These are phyloP conservation scores for Geranium incanum DNA, from an alignment of 441 rosid species.

Conservation along the genomic window DNA sequence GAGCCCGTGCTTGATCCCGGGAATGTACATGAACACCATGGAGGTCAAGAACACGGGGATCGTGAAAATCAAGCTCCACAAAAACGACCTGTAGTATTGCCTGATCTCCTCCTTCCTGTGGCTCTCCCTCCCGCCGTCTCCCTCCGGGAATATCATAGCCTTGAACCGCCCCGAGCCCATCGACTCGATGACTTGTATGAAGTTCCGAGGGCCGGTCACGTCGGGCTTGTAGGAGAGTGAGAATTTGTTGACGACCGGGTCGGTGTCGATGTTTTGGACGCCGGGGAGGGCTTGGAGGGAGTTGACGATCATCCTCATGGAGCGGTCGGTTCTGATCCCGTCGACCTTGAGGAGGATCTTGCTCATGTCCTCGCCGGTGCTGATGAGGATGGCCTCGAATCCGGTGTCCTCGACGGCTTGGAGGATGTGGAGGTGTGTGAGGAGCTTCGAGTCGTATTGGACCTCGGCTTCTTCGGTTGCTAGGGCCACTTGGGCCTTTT, in stretches of 20 bases:
- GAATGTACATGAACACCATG: conserved; percentile 79
- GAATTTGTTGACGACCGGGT: conserved; percentile 15
- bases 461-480: conserved; percentile 87
- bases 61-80: conserved; percentile 81
- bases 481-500: conserved; percentile 66
- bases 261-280: conserved; percentile 40
- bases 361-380: conserved; percentile 58
- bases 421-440: conserved; percentile 32
- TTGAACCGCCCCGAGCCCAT: conserved; percentile 52
- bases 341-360: conserved; percentile 68
- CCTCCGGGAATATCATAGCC: conserved; percentile 49
- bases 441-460: conserved; percentile 48
- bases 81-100: conserved; percentile 50
- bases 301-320: conserved; percentile 40
- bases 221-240: conserved; percentile 53
- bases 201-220: conserved; percentile 69
- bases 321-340: conserved; percentile 40
- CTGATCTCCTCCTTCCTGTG: conserved; percentile 51
- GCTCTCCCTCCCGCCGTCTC: conserved; percentile 38
- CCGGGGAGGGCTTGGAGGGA: conserved; percentile 83
- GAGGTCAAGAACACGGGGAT: conserved; percentile 71
- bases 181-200: conserved; percentile 62
- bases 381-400: conserved; percentile 60
- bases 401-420: conserved; percentile 57
- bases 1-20: conserved; percentile 45